These are phyloP conservation scores for Fusarium albosuccineum DNA, from an alignment of 2,329 filamentous ascomycete genomes.

Conservation along the genomic window DNA sequence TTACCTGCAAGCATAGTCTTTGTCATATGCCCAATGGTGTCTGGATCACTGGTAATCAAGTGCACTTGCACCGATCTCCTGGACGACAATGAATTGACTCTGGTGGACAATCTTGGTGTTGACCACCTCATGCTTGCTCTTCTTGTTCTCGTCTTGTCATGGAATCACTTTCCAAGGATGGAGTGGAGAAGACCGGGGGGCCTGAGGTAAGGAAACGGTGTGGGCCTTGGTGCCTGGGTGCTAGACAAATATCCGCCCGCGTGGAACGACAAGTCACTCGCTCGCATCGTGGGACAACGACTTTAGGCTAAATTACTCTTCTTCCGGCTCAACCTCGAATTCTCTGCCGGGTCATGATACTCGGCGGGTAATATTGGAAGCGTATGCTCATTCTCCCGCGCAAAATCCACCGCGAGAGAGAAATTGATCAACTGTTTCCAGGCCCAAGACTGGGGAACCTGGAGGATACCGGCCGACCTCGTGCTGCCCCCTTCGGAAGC, in stretches of 20 bases:
- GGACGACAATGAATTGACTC: conserved; percentile 21
- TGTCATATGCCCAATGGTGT: conserved; percentile 22
- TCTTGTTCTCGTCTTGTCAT: conserved; percentile 17
- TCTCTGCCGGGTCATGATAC: conserved; percentile 32
- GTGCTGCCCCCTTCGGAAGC: conserved; percentile 10
- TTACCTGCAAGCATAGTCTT: conserved; percentile 19
- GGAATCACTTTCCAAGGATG: conserved; percentile 26
- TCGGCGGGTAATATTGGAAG: not conserved
- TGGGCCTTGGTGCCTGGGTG: conserved; percentile 24
- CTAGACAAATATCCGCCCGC: conserved; percentile 40
- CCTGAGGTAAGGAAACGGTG: not conserved
- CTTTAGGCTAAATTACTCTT: conserved; percentile 45
- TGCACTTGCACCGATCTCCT: not conserved
- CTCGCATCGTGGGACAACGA: conserved; percentile 19
- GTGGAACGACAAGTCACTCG: conserved; percentile 41
- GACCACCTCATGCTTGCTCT: conserved; percentile 20
- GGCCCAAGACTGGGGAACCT: conserved; percentile 28
- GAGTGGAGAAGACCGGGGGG: conserved; percentile 10
- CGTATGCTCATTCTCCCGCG: conserved; percentile 24
- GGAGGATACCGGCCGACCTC: conserved; percentile 14
- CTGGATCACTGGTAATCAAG: not conserved
- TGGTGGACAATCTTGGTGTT: conserved; percentile 13
- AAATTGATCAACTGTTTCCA: not conserved
- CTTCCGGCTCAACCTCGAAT: conserved; percentile 21
- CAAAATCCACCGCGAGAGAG: conserved; percentile 24